phyloP scores from a whole-genome alignment of 306 rosid species.

The Rubus parviflorus region DNA sequence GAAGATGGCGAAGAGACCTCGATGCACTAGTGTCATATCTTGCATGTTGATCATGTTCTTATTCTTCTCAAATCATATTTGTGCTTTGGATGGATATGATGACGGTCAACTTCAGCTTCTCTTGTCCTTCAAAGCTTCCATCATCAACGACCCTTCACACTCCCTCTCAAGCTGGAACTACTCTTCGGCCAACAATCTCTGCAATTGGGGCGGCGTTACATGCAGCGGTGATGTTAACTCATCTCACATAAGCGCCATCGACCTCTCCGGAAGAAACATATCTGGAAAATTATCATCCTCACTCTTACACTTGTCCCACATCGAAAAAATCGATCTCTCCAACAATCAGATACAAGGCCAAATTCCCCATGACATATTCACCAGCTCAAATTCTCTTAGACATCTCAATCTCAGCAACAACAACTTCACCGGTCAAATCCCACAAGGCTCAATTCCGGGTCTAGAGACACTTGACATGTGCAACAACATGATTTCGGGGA shows the following conservation, averaged over 20 bases:
- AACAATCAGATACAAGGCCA: slow-evolving; percentile 64
- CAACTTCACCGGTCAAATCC: slow-evolving; percentile 73
- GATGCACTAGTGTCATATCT: slow-evolving; percentile 19
- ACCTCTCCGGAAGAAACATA: slow-evolving; percentile 62
- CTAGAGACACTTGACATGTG: slow-evolving; percentile 70
- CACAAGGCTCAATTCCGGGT: slow-evolving; percentile 37
- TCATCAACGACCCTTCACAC: slow-evolving; percentile 52
- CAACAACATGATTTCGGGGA: slow-evolving; percentile 85
- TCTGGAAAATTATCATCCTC: slow-evolving; percentile 52
- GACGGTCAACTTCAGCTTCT: slow-evolving; percentile 50
- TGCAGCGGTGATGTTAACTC: slow-evolving; percentile 44
- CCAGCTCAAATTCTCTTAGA: slow-evolving; percentile 40
- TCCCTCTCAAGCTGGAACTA: slow-evolving; percentile 69
- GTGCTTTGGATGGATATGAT: slow-evolving; percentile 37
- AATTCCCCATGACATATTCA: slow-evolving; percentile 19
- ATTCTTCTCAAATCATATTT: slow-evolving; percentile 26
- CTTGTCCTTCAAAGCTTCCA: slow-evolving; percentile 70
- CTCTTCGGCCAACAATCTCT: slow-evolving; percentile 32
- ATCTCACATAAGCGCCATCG: slow-evolving; percentile 40
- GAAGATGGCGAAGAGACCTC: slow-evolving; percentile 51
- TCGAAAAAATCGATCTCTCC: slow-evolving; percentile 66
- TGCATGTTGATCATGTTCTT: slow-evolving; percentile 32
- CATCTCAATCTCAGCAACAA: slow-evolving; percentile 81
- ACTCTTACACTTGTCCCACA: slow-evolving; percentile 45
- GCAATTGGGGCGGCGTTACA: slow-evolving; percentile 70